Conservation (phyloP, 768 basidiomycete genomes). For the Lactifluus hygrophoroides region DNA sequence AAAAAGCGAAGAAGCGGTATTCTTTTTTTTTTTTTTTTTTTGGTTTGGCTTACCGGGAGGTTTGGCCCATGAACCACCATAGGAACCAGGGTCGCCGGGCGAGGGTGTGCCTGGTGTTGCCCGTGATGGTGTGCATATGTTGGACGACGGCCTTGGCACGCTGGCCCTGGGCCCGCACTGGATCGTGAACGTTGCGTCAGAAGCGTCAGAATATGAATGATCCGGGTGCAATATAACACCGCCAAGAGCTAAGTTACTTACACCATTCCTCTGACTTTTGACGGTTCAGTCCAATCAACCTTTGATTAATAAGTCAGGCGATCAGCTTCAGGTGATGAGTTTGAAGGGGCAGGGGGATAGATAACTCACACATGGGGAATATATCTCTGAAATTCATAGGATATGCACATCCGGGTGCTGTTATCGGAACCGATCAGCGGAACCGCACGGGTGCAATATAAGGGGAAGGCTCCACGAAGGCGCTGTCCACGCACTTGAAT, state of each 20-base stretch:
- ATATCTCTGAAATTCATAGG: conserved; percentile 58
- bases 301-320: no score
- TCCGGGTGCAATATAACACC: conserved; percentile 15
- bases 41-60: conserved; percentile 44
- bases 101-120: conserved; percentile 35
- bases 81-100: conserved; percentile 53
- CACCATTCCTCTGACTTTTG: conserved; percentile 60
- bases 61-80: conserved; percentile 69
- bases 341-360: conserved; percentile 18
- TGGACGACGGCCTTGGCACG: conserved; percentile 44
- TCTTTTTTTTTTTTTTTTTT: not conserved
- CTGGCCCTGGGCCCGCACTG: conserved; percentile 23
- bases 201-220: no score
- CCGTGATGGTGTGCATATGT: conserved; percentile 47
- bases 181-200: not conserved
- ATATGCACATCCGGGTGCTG: conserved; percentile 63
- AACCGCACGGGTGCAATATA: not conserved
- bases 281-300: conserved; percentile 27
- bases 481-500: conserved; percentile 51
- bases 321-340: conserved; percentile 27
- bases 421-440: conserved; percentile 15
- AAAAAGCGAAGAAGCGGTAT: not conserved
- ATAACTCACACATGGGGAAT: conserved; percentile 51
- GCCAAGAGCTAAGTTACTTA: conserved; percentile 28
- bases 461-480: not conserved